Percentiles rank a stretch among this genome's conserved stretches.
Evolutionary conservation across 352 stramenopile genomes (phyloP).

Genomic region (Globisporangium lucens): DNA sequence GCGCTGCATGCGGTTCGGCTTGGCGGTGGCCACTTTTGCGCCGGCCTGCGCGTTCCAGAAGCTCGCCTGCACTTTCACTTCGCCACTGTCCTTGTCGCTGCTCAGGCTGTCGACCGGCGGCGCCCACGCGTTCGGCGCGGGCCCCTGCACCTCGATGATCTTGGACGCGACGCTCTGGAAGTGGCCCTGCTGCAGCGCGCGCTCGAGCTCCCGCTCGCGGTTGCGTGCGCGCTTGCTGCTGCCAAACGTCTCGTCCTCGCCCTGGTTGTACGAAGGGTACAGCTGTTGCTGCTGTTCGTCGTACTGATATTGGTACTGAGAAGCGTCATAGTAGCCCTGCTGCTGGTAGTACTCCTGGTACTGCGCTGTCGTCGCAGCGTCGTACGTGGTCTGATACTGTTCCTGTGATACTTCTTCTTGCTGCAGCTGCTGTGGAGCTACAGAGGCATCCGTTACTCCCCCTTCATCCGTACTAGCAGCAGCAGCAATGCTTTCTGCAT

Average conservation of each 20-base stretch:
- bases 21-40: slow-evolving; percentile 44
- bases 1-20: slow-evolving; percentile 69
- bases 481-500: slow-evolving; percentile 3
- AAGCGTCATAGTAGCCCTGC: slow-evolving; percentile 20
- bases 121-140: slow-evolving; percentile 48
- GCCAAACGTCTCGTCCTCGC: slow-evolving; percentile 30
- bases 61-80: slow-evolving; percentile 62
- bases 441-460: neutral
- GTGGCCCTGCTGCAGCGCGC: slow-evolving; percentile 63
- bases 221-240: slow-evolving; percentile 53
- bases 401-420: slow-evolving; percentile 8
- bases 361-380: slow-evolving; percentile 6
- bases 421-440: neutral
- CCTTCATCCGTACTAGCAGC: slow-evolving; percentile 17
- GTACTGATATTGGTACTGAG: slow-evolving; percentile 41
- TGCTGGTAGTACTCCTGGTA: slow-evolving; percentile 17
- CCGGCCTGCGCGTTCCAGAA: slow-evolving; percentile 69
- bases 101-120: slow-evolving; percentile 30
- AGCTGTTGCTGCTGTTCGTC: slow-evolving; percentile 29
- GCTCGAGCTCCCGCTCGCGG: slow-evolving; percentile 67
- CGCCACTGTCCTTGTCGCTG: slow-evolving; percentile 20
- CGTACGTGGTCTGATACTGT: slow-evolving; percentile 7
- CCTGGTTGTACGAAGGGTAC: slow-evolving; percentile 32
- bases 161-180: slow-evolving; percentile 54
- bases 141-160: slow-evolving; percentile 64